Conservation (phyloP, 495 filamentous ascomycete genomes). For the Penicillium ucsense region DNA sequence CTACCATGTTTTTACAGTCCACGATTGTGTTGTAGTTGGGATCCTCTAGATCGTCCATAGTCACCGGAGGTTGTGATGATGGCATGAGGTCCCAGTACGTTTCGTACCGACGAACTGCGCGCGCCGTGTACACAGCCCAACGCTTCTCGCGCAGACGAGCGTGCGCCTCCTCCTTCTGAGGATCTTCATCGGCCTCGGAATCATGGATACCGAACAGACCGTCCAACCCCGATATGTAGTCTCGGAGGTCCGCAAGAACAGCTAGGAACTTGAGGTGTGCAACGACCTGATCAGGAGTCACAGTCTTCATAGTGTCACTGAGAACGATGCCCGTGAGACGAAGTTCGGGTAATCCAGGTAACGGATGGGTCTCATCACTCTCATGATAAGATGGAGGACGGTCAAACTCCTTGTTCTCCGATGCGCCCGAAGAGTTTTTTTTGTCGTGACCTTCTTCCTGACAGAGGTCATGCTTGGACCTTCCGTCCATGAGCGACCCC, state of each 20-base stretch:
- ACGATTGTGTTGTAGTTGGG: conserved; percentile 6
- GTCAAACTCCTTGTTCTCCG: too few species aligned
- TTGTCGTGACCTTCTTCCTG: too few species aligned
- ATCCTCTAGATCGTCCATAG: conserved; percentile 6
- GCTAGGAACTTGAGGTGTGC: conserved; percentile 71
- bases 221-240: conserved; percentile 53
- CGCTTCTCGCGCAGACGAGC: conserved; percentile 57
- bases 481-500: too few species aligned
- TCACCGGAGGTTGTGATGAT: conserved; percentile 5
- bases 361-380: too few species aligned
- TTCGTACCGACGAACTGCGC: conserved; percentile 64
- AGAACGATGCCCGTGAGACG: too few species aligned
- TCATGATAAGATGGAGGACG: too few species aligned
- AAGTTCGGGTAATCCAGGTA: too few species aligned
- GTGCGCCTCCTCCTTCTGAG: conserved; percentile 8
- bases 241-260: conserved; percentile 56
- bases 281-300: conserved; percentile 39
- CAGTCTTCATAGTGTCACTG: neutral
- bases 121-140: conserved; percentile 66
- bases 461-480: too few species aligned
- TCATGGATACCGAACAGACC: conserved; percentile 59
- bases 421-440: too few species aligned
- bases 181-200: conserved; percentile 21
- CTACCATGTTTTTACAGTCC: conserved; percentile 5
- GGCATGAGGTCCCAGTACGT: conserved; percentile 51